Evolutionary conservation across 768 basidiomycete genomes (phyloP), one percentile per base, ranked within the genome.

Genomic region (Suillus americanus): DNA sequence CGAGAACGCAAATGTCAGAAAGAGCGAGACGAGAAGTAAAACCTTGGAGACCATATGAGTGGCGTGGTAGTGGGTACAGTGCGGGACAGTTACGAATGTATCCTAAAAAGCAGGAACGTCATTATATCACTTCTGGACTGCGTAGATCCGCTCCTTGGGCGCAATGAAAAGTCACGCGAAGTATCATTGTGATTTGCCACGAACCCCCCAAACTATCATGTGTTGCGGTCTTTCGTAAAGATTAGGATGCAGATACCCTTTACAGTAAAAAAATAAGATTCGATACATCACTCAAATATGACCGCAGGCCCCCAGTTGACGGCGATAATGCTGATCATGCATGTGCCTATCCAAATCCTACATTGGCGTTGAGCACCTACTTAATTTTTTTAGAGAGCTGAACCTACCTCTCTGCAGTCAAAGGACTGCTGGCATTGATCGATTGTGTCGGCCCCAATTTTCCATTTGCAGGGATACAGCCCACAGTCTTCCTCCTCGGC

Each of bases 391-490:
- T 18, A 20, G 33, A 48, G n/a, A 54, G 28, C 30, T 35, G 25
- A 56, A 48, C 48, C 30, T 38, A 74, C 74, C 74, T 75, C 74
- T 45, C 69, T 75, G 63, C 69, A 54, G 64, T 75, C 74, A 48
- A 77, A 75, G 2, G 64, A n/a, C 14, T 67, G 68, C 28, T 65
- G 70, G 48, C 74, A 75, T 60, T 68, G 75, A 7, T 74, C 71
- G 56, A 68, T 66, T 63, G 65, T 65, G 3, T 70, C 59, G 18
- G 73, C 71, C 40, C 74, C 40, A 10, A 18, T 28, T 30, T 23
- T 73, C 74, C 74, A 75, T 70, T 71, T 61, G 54, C 74, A 75
- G 16, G 75, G 71, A 60, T 67, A 71, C 54, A 74, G 46, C 3
- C 10, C 23, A 30, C 59, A 64, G 5, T 74, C 72, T 5, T 75